These are phyloP conservation scores for Blastocystis sp. DNA, from an alignment of 352 stramenopile species.

Conservation along the genomic window DNA sequence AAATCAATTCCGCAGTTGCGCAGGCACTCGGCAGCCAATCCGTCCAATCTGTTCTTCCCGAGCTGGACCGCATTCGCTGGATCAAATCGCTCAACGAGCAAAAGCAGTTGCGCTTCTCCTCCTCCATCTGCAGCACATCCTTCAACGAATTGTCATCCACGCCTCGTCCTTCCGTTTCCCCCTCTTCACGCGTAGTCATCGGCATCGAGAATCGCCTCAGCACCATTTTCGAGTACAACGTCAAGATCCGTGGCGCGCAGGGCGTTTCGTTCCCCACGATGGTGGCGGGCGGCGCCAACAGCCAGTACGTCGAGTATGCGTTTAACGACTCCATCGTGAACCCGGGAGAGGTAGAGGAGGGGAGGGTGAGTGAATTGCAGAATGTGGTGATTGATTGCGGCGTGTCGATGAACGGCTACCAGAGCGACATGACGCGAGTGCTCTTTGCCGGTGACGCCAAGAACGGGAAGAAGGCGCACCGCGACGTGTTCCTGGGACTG, in stretches of 20 bases:
- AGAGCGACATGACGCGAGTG: slow-evolving; percentile 64
- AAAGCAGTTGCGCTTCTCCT: slow-evolving; percentile 45
- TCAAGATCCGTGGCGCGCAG: slow-evolving; percentile 55
- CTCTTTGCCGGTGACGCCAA: slow-evolving; percentile 43
- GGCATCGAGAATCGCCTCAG: slow-evolving; percentile 59
- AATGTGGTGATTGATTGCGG: slow-evolving; percentile 64
- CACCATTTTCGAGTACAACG: slow-evolving; percentile 54
- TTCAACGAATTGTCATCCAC: slow-evolving; percentile 53
- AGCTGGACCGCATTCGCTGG: slow-evolving; percentile 66
- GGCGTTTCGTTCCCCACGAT: slow-evolving; percentile 39
- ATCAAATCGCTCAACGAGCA: slow-evolving; percentile 72
- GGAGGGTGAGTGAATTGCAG: background rate
- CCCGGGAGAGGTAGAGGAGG: slow-evolving; percentile 9
- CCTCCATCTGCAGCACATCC: slow-evolving; percentile 50
- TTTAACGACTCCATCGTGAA: slow-evolving; percentile 56
- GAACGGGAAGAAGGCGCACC: background rate
- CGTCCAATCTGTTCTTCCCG: slow-evolving; percentile 32
- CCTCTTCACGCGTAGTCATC: slow-evolving; percentile 42
- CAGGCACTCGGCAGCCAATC: background rate
- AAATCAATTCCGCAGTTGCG: background rate
- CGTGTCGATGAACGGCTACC: slow-evolving; percentile 48
- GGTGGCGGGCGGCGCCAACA: slow-evolving; percentile 43
- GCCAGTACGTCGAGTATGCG: slow-evolving; percentile 49
- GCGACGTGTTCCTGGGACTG: slow-evolving; percentile 20
- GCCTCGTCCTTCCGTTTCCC: background rate